A percentile compares a stretch with the other conserved stretches of the same genome.
Evolutionary conservation across 176 grass and related monocot genomes (phyloP).

Genomic region (maize (Zea mays)): Zm-B73-REFERENCE-NAM-5.0 NC_050099.1:96822501-96823000

Average conservation of each 20-base stretch:
- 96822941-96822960: slow-evolving; percentile 76
- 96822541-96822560: slow-evolving; percentile 69
- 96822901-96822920: slow-evolving; percentile 58
- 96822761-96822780: not conserved
- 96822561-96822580: slow-evolving; percentile 67
- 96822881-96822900: slow-evolving; percentile 38
- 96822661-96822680: not conserved
- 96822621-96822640: slow-evolving; percentile 78
- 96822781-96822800: not conserved
- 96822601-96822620: slow-evolving; percentile 75
- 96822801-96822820: not conserved
- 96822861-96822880: not conserved
- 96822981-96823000: slow-evolving; percentile 86
- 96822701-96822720: not conserved
- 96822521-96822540: slow-evolving; percentile 76
- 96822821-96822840: not conserved
- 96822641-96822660: not conserved
- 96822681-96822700: no score
- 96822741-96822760: not conserved
- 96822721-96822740: not conserved
- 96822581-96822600: slow-evolving; percentile 76
- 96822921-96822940: slow-evolving; percentile 73
- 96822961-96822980: slow-evolving; percentile 67
- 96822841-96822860: not conserved
- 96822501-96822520: slow-evolving; percentile 86